phyloP scores from a whole-genome alignment of 192 early-diverging fungal genomes.

The Coemansia guatemalensis region DNA sequence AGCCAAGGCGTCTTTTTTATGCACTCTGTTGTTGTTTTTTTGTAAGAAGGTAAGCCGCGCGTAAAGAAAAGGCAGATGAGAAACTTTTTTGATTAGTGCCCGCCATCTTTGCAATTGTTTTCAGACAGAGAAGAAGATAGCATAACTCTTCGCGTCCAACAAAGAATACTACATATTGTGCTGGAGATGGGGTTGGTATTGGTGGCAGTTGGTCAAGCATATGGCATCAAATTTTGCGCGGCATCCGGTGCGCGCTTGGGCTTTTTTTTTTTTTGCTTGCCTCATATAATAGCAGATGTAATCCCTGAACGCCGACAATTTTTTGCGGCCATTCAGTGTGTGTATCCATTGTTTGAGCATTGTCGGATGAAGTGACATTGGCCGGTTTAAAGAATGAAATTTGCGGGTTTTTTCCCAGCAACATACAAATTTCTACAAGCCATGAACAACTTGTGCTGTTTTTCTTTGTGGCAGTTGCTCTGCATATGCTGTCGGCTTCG shows the following conservation, averaged over 20 bases:
- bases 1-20: background rate
- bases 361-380: background rate
- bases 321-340: background rate
- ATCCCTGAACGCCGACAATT: background rate
- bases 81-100: background rate
- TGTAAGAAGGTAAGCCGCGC: background rate
- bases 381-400: background rate
- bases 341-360: background rate
- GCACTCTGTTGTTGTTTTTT: background rate
- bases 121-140: background rate
- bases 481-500: background rate
- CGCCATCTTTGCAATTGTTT: background rate
- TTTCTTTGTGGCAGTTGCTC: background rate
- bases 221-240: background rate
- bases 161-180: background rate
- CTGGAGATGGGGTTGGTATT: background rate
- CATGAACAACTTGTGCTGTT: background rate
- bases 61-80: background rate
- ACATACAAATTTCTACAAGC: background rate
- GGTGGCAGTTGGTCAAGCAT: background rate
- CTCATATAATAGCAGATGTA: background rate
- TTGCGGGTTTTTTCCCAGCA: background rate
- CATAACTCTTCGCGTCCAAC: background rate
- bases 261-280: no score
- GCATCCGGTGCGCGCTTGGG: background rate